Evolutionary conservation across 164 flowering plant genomes (phyloP).

Genomic region (Cinnamomum chago): DNA sequence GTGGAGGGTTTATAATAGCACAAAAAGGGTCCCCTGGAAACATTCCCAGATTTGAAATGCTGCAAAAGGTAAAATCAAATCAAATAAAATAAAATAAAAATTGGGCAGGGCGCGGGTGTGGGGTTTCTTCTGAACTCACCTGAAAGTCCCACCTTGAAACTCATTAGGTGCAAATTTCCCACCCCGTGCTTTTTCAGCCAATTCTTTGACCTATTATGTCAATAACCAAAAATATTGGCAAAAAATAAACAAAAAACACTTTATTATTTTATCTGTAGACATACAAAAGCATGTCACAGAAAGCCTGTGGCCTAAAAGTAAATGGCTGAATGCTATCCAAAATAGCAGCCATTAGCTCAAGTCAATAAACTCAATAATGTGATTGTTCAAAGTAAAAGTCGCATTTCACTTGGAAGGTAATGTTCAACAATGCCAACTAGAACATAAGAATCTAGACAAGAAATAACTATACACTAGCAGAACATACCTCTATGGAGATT

Average conservation of each 20-base stretch:
- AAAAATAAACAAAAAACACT: background rate
- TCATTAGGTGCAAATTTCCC: slow-evolving; percentile 85
- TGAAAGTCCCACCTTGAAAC: slow-evolving; percentile 98
- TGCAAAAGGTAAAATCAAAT: slow-evolving; percentile 34
- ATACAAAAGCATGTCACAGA: background rate
- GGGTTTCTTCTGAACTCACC: slow-evolving; percentile 32
- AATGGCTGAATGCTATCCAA: too few relatives aligned
- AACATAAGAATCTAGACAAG: background rate
- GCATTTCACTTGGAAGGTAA: background rate
- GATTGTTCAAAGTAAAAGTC: background rate
- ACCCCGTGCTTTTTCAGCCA: slow-evolving; percentile 87
- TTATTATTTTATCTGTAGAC: background rate
- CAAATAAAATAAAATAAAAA: background rate
- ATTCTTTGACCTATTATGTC: slow-evolving; percentile 65
- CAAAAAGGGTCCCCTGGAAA: slow-evolving; percentile 93
- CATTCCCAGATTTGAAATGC: slow-evolving; percentile 99
- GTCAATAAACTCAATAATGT: background rate
- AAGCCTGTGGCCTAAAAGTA: background rate
- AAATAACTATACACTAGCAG: background rate
- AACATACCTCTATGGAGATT: slow-evolving; percentile 76
- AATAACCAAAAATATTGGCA: background rate
- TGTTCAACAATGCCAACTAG: background rate
- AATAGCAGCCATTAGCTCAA: background rate
- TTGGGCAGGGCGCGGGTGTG: background rate
- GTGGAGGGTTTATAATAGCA: slow-evolving; percentile 98